A percentile compares a stretch with the other conserved stretches of the same genome.
These are phyloP conservation scores for Geosmithia flava DNA, from an alignment of 2,329 filamentous ascomycete genomes.

Conservation along the genomic window DNA sequence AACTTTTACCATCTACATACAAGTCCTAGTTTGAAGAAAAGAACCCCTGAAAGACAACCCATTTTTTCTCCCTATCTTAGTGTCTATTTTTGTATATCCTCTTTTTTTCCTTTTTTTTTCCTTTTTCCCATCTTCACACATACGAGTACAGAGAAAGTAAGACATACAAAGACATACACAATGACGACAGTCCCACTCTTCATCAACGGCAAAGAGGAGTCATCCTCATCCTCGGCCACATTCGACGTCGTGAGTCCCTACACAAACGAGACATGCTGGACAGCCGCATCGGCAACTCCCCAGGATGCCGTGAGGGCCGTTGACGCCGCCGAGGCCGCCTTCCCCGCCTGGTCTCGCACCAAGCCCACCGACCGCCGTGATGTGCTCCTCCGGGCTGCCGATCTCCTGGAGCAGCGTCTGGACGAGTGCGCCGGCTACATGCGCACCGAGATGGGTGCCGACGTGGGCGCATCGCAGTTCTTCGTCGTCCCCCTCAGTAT, in stretches of 20 bases:
- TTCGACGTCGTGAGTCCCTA: constrained; percentile 45
- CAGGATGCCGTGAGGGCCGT: constrained; percentile 35
- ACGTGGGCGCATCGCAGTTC: constrained; percentile 5
- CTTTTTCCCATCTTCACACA: too few relatives aligned
- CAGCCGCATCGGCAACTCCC: constrained; percentile 40
- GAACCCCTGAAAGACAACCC: too few relatives aligned
- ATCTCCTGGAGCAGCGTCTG: constrained; percentile 38
- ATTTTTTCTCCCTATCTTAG: too few relatives aligned
- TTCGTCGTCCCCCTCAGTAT: constrained; percentile 17
- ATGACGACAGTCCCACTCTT: constrained; percentile 21
- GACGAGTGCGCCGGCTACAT: constrained; percentile 44
- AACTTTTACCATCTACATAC: too few relatives aligned
- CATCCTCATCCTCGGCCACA: constrained; percentile 33
- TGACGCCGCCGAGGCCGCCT: constrained; percentile 32
- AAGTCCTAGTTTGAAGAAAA: too few relatives aligned
- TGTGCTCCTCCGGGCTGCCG: constrained; percentile 50
- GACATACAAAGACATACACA: background rate
- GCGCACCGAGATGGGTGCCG: constrained; percentile 22
- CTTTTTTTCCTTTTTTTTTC: too few relatives aligned
- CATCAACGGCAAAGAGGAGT: constrained; percentile 32
- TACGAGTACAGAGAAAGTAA: background rate
- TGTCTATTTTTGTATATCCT: too few relatives aligned
- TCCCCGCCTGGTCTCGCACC: constrained; percentile 48
- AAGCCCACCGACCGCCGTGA: constrained; percentile 44
- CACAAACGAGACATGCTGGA: constrained; percentile 18